Evolutionary conservation across 192 early-diverging fungal species (phyloP).

Genomic region (Chytriomyces hyalinus): DNA sequence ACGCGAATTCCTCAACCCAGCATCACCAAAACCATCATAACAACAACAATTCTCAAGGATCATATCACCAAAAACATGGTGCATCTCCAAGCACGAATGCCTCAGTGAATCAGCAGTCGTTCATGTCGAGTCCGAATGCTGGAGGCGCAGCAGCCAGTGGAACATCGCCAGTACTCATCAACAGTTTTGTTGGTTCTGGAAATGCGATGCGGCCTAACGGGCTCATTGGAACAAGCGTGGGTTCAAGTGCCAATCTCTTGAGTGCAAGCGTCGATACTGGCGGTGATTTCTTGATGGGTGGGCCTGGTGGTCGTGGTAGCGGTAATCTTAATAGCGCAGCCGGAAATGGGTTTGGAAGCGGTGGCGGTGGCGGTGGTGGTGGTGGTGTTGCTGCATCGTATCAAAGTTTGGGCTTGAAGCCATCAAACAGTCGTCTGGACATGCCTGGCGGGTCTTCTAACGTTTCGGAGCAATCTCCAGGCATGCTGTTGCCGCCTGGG

Average conservation of each 20-base stretch:
- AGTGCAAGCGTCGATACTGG: neutral
- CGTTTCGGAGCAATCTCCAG: neutral
- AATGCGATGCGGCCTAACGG: slow-evolving; percentile 37
- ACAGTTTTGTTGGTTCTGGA: slow-evolving; percentile 22
- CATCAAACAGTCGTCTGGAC: neutral
- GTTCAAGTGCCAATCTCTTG: neutral
- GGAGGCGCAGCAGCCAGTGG: neutral
- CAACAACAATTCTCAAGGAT: neutral
- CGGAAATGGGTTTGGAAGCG: too few species aligned
- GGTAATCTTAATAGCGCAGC: too few species aligned
- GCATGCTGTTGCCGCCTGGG: slow-evolving; percentile 30
- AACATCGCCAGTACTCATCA: slow-evolving; percentile 29
- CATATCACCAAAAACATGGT: neutral
- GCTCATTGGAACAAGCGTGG: slow-evolving; percentile 13
- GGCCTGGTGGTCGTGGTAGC: too few species aligned
- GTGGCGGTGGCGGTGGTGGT: too few species aligned
- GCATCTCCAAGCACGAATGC: neutral
- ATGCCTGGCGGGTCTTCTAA: too few species aligned
- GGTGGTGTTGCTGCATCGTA: too few species aligned
- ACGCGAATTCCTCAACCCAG: neutral
- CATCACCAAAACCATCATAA: neutral
- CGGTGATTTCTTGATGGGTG: too few species aligned
- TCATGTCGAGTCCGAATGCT: neutral
- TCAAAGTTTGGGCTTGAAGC: neutral
- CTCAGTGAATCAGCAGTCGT: neutral